phyloP scores from a whole-genome alignment of 1,284 basidiomycete genomes.

The Garcileccinum viscosum region DNA sequence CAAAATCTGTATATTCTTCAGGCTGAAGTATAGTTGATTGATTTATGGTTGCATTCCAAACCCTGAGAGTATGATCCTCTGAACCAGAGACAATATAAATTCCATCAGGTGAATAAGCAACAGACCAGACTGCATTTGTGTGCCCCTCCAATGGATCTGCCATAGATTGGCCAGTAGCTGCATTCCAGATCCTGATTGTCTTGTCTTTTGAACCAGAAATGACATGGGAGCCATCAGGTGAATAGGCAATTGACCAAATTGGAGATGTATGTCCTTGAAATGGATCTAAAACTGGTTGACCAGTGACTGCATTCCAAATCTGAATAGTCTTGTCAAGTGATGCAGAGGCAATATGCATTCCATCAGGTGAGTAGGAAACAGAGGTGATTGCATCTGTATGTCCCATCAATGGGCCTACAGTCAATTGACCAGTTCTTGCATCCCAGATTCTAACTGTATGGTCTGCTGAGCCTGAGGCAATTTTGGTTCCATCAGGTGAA shows the following conservation, averaged over 20 bases:
- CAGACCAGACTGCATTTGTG: not conserved
- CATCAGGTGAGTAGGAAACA: not conserved
- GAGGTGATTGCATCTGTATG: not conserved
- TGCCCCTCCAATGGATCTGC: not conserved
- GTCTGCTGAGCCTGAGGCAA: not conserved
- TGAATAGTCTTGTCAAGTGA: not conserved
- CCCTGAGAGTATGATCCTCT: not conserved
- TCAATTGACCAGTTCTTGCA: not conserved
- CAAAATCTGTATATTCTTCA: not conserved
- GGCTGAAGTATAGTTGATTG: not conserved
- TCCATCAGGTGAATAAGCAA: slow-evolving; percentile 1
- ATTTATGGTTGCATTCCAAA: not conserved
- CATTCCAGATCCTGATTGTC: not conserved
- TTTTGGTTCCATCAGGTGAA: not conserved
- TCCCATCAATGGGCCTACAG: not conserved
- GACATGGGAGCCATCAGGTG: not conserved
- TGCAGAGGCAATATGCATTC: not conserved
- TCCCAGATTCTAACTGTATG: not conserved
- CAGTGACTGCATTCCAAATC: not conserved
- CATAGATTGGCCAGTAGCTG: not conserved
- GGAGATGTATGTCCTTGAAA: not conserved
- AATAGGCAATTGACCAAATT: not conserved
- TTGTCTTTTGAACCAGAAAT: not conserved
- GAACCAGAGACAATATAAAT: not conserved
- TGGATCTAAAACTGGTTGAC: not conserved